Percentiles rank a stretch among this genome's conserved stretches.
Conservation (phyloP, 2,329 filamentous ascomycete genomes). For the Penicillium sp. region DNA sequence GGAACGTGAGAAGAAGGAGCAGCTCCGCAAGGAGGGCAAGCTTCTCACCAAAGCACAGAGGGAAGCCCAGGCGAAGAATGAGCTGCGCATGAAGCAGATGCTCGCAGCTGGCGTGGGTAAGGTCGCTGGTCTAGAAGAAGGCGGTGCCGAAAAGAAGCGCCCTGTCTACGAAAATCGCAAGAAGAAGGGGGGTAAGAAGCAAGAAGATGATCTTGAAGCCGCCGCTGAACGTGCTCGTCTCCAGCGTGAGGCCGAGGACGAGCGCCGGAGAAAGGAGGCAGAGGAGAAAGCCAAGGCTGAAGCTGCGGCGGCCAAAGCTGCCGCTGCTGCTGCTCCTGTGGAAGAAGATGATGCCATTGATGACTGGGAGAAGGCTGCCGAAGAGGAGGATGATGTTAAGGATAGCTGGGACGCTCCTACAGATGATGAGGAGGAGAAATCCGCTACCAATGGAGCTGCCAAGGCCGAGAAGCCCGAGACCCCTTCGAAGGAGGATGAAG, state of each 20-base stretch:
- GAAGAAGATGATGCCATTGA: conserved; percentile 59
- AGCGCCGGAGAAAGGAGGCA: conserved; percentile 64
- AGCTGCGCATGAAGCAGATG: conserved; percentile 50
- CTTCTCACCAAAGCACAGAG: conserved; percentile 50
- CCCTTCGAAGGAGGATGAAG: conserved; percentile 26
- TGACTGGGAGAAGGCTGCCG: conserved; percentile 83
- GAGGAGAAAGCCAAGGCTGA: conserved; percentile 74
- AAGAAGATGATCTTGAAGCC: conserved; percentile 54
- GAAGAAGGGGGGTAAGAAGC: conserved; percentile 69
- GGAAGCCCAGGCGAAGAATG: conserved; percentile 48
- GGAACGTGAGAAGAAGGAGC: conserved; percentile 52
- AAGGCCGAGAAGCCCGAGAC: conserved; percentile 30
- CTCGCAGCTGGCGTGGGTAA: conserved; percentile 46
- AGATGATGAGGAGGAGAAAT: conserved; percentile 61
- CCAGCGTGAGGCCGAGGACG: conserved; percentile 51
- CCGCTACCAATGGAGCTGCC: conserved; percentile 12
- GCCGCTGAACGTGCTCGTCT: conserved; percentile 48
- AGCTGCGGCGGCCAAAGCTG: conserved; percentile 65
- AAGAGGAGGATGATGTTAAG: conserved; percentile 74
- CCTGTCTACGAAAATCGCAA: conserved; percentile 68
- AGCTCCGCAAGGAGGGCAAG: conserved; percentile 49
- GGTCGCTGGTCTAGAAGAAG: conserved; percentile 45
- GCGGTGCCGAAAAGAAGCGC: conserved; percentile 69
- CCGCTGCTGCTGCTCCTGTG: conserved; percentile 53
- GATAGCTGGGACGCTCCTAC: conserved; percentile 82